These are phyloP conservation scores for Spergularia azorica DNA, from an alignment of 179 eudicot genomes.

Conservation along the genomic window DNA sequence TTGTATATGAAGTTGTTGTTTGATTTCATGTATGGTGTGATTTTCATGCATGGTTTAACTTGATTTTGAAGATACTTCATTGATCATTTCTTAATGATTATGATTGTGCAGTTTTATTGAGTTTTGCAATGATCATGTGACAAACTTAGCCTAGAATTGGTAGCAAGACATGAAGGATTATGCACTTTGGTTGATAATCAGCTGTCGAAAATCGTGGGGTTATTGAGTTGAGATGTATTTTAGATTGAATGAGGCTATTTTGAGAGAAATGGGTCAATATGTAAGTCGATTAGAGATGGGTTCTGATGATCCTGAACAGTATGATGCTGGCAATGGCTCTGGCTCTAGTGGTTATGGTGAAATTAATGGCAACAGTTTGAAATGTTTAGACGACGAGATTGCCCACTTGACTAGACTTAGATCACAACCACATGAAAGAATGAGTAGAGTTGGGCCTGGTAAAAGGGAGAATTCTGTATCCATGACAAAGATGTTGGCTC, in stretches of 20 bases:
- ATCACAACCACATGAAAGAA: constrained; percentile 50
- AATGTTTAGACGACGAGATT: constrained; percentile 56
- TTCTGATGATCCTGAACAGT: constrained; percentile 17
- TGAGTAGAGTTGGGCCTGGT: constrained; percentile 39
- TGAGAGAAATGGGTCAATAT: constrained; percentile 36
- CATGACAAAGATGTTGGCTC: constrained; percentile 58
- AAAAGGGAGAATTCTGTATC: constrained; percentile 43
- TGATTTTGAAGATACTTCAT: too few species aligned
- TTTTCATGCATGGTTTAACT: background rate
- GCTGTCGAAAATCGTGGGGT: background rate
- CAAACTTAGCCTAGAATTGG: background rate
- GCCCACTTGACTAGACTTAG: constrained; percentile 58
- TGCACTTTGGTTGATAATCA: constrained; percentile 9
- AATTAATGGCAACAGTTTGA: constrained; percentile 10
- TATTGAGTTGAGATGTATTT: constrained; percentile 27
- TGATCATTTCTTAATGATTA: background rate
- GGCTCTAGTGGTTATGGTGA: constrained; percentile 12
- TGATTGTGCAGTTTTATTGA: background rate
- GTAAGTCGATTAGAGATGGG: constrained; percentile 25
- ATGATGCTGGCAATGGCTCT: constrained; percentile 16
- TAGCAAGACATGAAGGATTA: background rate
- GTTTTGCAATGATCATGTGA: background rate
- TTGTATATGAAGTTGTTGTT: background rate
- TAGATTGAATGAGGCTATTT: constrained; percentile 20
- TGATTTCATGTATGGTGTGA: background rate